These are phyloP conservation scores for Juglanconis sp. DNA, from an alignment of 2,329 filamentous ascomycete genomes.

Conservation along the genomic window DNA sequence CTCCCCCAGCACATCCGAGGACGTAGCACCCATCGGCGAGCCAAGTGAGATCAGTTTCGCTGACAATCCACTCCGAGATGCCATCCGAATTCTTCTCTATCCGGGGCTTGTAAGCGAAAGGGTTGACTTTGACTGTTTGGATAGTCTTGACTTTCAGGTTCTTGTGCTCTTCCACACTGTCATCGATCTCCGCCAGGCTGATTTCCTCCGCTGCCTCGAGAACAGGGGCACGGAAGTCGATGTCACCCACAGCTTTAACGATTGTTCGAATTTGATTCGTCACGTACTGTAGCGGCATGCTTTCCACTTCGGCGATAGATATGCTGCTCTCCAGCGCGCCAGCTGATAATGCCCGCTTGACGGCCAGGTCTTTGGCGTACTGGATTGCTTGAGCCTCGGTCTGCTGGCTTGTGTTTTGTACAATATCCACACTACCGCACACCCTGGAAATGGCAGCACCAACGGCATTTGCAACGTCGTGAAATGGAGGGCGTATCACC, in stretches of 20 bases:
- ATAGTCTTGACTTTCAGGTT: constrained; percentile 35
- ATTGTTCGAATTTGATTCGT: constrained; percentile 32
- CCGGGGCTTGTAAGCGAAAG: constrained; percentile 32
- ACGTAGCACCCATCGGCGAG: constrained; percentile 45
- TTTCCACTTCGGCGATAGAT: constrained; percentile 39
- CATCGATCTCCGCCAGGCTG: constrained; percentile 9
- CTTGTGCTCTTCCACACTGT: constrained; percentile 19
- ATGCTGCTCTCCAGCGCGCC: constrained; percentile 27
- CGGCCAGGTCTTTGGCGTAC: constrained; percentile 20
- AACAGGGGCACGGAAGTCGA: constrained; percentile 34
- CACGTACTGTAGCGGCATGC: constrained; percentile 35
- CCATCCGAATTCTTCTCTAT: constrained; percentile 26
- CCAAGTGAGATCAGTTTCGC: constrained; percentile 42
- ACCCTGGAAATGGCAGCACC: constrained; percentile 47
- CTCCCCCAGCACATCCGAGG: constrained; percentile 45
- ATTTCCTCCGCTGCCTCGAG: constrained; percentile 17
- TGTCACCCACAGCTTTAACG: constrained; percentile 36
- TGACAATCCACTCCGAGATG: constrained; percentile 38
- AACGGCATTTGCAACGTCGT: constrained; percentile 46
- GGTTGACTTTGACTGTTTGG: constrained; percentile 23
- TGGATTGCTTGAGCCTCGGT: constrained; percentile 22
- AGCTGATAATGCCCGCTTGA: constrained; percentile 19
- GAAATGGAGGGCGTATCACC: constrained; percentile 35
- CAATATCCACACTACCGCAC: constrained; percentile 26
- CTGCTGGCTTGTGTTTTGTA: constrained; percentile 20